These are phyloP conservation scores for Pseudodiploospora longispora DNA, from an alignment of 2,329 filamentous ascomycete species.

Conservation along the genomic window DNA sequence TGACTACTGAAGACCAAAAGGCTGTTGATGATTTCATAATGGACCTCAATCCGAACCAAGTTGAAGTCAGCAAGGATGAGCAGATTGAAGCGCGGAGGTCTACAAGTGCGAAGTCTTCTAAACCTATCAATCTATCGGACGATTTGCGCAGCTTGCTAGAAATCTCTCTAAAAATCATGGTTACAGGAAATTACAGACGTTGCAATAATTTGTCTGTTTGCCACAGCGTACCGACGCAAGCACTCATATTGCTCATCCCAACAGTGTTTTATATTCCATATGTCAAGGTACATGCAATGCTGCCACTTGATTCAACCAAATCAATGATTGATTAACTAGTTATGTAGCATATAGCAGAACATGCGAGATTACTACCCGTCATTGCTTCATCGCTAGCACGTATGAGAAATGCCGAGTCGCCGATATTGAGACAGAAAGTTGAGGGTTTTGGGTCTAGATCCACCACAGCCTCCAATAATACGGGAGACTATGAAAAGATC, in stretches of 20 bases:
- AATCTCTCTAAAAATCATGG: constrained; percentile 16
- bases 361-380: constrained; percentile 17
- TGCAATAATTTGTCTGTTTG: constrained; percentile 14
- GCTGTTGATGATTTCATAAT: constrained; percentile 22
- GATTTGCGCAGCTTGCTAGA: constrained; percentile 7
- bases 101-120: background rate
- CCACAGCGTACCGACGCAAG: constrained; percentile 10
- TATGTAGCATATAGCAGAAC: constrained; percentile 18
- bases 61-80: background rate
- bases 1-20: constrained; percentile 16
- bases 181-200: constrained; percentile 17
- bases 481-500: background rate
- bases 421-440: constrained; percentile 22
- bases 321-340: constrained; percentile 4
- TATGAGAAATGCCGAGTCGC: constrained; percentile 27
- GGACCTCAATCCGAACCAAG: background rate
- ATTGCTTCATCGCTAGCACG: constrained; percentile 23
- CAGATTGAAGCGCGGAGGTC: background rate
- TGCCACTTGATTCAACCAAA: too few species aligned
- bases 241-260: constrained; percentile 22
- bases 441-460: constrained; percentile 1
- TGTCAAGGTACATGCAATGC: constrained; percentile 20
- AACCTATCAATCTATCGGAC: background rate
- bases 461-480: background rate
- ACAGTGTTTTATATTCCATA: constrained; percentile 29